Evolutionary conservation across 805 yeast genomes (phyloP).

Genomic region (Scheffersomyces lignosus): DNA sequence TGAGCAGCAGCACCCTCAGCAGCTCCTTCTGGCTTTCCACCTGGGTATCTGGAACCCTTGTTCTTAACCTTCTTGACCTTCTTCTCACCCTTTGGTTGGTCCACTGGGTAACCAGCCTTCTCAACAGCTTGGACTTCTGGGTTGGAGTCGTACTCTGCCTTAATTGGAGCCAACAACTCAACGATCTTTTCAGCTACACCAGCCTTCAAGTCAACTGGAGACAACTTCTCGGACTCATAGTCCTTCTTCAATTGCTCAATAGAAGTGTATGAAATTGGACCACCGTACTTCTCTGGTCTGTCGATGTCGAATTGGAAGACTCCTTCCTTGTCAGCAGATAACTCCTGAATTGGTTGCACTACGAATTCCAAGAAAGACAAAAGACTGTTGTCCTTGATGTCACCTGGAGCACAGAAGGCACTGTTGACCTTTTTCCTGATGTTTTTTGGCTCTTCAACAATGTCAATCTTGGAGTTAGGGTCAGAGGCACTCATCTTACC

Average conservation of each 20-base stretch:
- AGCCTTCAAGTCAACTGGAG: conserved; percentile 91
- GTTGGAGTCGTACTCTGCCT: conserved; percentile 60
- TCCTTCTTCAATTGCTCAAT: conserved; percentile 71
- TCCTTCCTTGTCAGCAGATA: conserved; percentile 56
- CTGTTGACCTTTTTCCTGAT: conserved; percentile 88
- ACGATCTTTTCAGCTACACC: conserved; percentile 90
- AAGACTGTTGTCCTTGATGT: conserved; percentile 85
- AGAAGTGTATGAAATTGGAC: conserved; percentile 72
- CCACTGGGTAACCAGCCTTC: conserved; percentile 82
- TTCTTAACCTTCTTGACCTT: conserved; percentile 79
- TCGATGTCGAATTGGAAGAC: conserved; percentile 68
- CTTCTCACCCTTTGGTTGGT: conserved; percentile 56
- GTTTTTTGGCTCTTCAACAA: conserved; percentile 82
- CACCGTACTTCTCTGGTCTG: conserved; percentile 97
- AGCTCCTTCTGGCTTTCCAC: conserved; percentile 27
- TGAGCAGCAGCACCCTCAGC: conserved; percentile 15
- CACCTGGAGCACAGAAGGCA: conserved; percentile 96
- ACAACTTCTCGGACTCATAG: conserved; percentile 68
- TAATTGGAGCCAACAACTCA: conserved; percentile 78
- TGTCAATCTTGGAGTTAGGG: conserved; percentile 95
- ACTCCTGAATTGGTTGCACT: conserved; percentile 79
- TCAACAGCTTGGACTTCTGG: conserved; percentile 76
- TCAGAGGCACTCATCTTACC: conserved; percentile 99
- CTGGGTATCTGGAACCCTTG: conserved; percentile 91
- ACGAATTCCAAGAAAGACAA: conserved; percentile 84